Evolutionary conservation across 208 protist species (phyloP), one percentile per base, ranked within the genome.

Genomic region (Leishmania tropica): DNA sequence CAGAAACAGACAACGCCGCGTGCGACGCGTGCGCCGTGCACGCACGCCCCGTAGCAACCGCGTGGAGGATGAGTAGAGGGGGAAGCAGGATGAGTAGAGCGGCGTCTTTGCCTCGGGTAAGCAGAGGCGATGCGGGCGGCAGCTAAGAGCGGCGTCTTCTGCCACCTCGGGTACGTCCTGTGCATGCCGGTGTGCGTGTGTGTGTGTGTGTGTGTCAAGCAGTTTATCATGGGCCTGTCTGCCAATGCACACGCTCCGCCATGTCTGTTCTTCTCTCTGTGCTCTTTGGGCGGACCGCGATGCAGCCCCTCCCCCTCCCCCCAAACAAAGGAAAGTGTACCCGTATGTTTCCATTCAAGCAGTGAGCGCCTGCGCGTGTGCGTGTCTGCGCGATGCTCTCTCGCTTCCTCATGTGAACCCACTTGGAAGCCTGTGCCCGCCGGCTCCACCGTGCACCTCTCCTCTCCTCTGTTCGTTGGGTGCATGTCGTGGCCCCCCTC

Each of bases 21-120:
- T n/a, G 35, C 75, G 62, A 35, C 81, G 81, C 70, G 11, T 75
- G 47, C 81, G 81, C 17, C 85, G 80, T 47, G 75, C 81, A 8
- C 85, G 79, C 54, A 81, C 79, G 35, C 77, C 31, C 24, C 79
- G 76, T 17, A 67, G 72, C 24, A 82, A 83, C 80, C 31, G 31
- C 5, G 76, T 81, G 10, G 37, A 81, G 21, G 64, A 87, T 24
- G 72, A 82, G 17, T 83, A 83, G 42, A 17, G n/a, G n/a, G n/a
- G n/a, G n/a, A n/a, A n/a, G n/a, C n/a, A 81, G 21, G 64, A 87
- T 24, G 72, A 82, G 17, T 83, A 83, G 42, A 17, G n/a, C n/a
- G n/a, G n/a, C n/a, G n/a, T n/a, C n/a, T n/a, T n/a, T n/a, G n/a
- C n/a, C n/a, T n/a, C n/a, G n/a, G n/a, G n/a, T n/a, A n/a, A 40